Conservation (phyloP, 805 yeast genomes). For the Candida coleopterorum region DNA sequence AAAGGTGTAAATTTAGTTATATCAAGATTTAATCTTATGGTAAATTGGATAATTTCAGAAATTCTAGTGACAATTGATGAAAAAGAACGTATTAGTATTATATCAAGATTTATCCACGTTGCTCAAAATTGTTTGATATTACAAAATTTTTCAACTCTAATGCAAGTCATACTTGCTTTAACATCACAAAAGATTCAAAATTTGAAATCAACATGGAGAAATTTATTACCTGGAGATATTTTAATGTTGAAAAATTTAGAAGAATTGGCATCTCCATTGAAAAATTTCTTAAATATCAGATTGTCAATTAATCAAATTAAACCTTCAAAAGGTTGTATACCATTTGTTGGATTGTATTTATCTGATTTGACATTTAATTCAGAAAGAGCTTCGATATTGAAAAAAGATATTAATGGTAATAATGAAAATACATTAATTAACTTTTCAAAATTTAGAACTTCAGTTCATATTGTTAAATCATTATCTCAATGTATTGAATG, state of each 20-base stretch:
- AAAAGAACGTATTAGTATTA: slow-evolving; percentile 57
- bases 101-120: slow-evolving; percentile 83
- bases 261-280: slow-evolving; percentile 65
- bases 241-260: slow-evolving; percentile 64
- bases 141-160: slow-evolving; percentile 82
- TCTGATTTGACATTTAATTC: slow-evolving; percentile 78
- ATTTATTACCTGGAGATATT: slow-evolving; percentile 67
- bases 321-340: slow-evolving; percentile 74
- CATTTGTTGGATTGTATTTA: slow-evolving; percentile 82
- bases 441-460: slow-evolving; percentile 69
- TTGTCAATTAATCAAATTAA: slow-evolving; percentile 54
- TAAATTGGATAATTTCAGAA: slow-evolving; percentile 90
- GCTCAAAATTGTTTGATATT: slow-evolving; percentile 67
- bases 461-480: slow-evolving; percentile 72
- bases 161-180: slow-evolving; percentile 82
- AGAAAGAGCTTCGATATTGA: slow-evolving; percentile 49
- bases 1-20: slow-evolving; percentile 81
- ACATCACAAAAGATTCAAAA: slow-evolving; percentile 59
- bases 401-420: neutral
- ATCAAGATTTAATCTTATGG: slow-evolving; percentile 81
- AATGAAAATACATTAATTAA: slow-evolving; percentile 48
- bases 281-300: slow-evolving; percentile 68
- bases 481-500: slow-evolving; percentile 81
- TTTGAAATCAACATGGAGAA: slow-evolving; percentile 68
- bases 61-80: slow-evolving; percentile 62